phyloP scores from a whole-genome alignment of 2,329 filamentous ascomycete species.

The Apiospora rasikravindrae region DNA sequence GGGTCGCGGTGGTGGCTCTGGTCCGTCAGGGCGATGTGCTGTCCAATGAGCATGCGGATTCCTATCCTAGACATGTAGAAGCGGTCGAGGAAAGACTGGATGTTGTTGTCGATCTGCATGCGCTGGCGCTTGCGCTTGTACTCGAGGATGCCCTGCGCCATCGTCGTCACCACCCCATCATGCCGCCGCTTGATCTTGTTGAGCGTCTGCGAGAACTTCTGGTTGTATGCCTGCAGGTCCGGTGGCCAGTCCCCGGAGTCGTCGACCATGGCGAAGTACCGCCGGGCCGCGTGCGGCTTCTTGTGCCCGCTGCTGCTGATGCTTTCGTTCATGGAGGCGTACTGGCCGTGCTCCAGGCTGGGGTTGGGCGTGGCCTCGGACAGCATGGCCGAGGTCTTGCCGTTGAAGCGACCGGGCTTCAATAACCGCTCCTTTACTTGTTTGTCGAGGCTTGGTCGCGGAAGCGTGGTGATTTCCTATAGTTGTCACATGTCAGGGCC shows the following conservation, averaged over 20 bases:
- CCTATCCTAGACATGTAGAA: constrained; percentile 99
- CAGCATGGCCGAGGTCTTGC: constrained; percentile 69
- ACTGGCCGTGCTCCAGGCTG: constrained; percentile 84
- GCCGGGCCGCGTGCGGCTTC: constrained; percentile 61
- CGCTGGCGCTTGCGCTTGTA: constrained; percentile 96
- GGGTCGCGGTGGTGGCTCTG: constrained; percentile 88
- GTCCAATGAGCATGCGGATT: constrained; percentile 98
- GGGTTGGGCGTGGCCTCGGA: constrained; percentile 88
- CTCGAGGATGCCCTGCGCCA: constrained; percentile 96
- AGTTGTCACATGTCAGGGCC: constrained; percentile 35
- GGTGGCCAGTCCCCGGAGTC: constrained; percentile 90
- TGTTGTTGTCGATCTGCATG: constrained; percentile 97
- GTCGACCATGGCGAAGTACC: constrained; percentile 93
- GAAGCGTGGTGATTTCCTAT: constrained; percentile 89
- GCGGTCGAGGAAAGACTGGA: constrained; percentile 95
- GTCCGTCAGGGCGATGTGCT: constrained; percentile 96
- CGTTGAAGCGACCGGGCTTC: constrained; percentile 61
- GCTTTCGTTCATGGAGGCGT: constrained; percentile 63
- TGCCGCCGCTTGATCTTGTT: constrained; percentile 95
- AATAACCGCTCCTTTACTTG: constrained; percentile 83
- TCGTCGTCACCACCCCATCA: constrained; percentile 96
- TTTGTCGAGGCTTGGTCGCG: constrained; percentile 75
- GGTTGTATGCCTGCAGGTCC: constrained; percentile 93
- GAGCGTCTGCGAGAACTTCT: constrained; percentile 83
- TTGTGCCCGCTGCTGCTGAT: constrained; percentile 51